A percentile compares a stretch with the other conserved stretches of the same genome.
These are phyloP conservation scores for Pythium insidiosum DNA, from an alignment of 352 stramenopile species.

Conservation along the genomic window DNA sequence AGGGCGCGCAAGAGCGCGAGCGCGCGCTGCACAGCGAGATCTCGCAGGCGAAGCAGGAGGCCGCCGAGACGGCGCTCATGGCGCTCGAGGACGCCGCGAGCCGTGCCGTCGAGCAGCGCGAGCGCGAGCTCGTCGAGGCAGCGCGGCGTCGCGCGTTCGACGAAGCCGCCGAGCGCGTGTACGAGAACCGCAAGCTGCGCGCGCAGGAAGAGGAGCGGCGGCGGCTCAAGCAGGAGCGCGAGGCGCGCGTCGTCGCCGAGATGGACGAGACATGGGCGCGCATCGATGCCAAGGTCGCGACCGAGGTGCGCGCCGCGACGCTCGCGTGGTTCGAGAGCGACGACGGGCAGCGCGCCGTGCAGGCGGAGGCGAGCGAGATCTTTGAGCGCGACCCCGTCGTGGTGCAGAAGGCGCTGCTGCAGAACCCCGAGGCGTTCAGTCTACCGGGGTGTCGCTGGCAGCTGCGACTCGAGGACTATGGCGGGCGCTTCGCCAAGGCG, in stretches of 20 bases:
- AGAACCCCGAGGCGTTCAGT: constrained; percentile 20
- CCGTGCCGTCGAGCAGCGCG: constrained; percentile 13
- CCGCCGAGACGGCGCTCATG: constrained; percentile 28
- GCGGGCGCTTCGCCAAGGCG: constrained; percentile 42
- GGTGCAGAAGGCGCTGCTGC: constrained; percentile 31
- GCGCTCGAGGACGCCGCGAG: constrained; percentile 38
- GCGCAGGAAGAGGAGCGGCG: constrained; percentile 46
- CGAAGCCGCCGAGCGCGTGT: constrained; percentile 28
- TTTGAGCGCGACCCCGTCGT: constrained; percentile 45
- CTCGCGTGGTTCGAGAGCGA: constrained; percentile 31
- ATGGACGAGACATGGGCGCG: constrained; percentile 33
- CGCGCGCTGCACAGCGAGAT: constrained; percentile 31
- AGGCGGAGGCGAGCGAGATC: constrained; percentile 30
- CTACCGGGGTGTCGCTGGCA: constrained; percentile 47
- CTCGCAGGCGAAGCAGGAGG: constrained; percentile 15
- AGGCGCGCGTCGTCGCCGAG: constrained; percentile 10
- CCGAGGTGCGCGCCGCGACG: constrained; percentile 35
- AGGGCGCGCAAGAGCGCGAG: constrained; percentile 27
- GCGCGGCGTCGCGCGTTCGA: constrained; percentile 30
- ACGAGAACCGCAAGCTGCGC: constrained; percentile 35
- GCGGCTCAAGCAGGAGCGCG: constrained; percentile 25
- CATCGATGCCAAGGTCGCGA: constrained; percentile 30
- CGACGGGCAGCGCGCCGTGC: constrained; percentile 21
- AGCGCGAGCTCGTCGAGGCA: constrained; percentile 18
- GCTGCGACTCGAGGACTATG: constrained; percentile 44